Conservation (phyloP, 768 basidiomycete species). For the Hericium erinaceus region DNA sequence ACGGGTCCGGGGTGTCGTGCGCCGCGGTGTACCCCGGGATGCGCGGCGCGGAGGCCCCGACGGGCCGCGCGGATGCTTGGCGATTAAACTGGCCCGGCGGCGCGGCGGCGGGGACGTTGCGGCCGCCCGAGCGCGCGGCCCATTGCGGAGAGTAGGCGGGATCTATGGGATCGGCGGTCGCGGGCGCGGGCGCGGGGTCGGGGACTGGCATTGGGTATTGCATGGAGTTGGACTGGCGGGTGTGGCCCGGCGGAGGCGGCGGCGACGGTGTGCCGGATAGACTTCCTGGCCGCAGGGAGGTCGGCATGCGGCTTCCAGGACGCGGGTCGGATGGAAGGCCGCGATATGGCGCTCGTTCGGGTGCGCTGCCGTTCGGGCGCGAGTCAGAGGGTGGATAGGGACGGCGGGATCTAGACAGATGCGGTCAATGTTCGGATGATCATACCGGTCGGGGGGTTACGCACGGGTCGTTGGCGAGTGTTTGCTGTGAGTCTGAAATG, state of each 20-base stretch:
- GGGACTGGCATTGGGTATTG: slow-evolving; percentile 10
- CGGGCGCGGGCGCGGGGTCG: slow-evolving; percentile 3
- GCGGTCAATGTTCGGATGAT: neutral
- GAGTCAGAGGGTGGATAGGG: slow-evolving; percentile 2
- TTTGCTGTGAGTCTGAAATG: slow-evolving; percentile 1
- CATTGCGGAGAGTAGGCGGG: slow-evolving; percentile 4
- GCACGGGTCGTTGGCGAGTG: slow-evolving; percentile 6
- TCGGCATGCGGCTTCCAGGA: neutral
- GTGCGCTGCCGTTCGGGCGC: neutral
- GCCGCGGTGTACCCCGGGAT: slow-evolving; percentile 16
- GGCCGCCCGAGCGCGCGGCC: slow-evolving; percentile 1
- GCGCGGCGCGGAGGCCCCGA: slow-evolving; percentile 20
- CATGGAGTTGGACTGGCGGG: slow-evolving; percentile 4
- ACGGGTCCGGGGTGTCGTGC: slow-evolving; percentile 6
- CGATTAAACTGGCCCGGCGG: slow-evolving; percentile 3
- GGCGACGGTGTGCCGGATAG: neutral
- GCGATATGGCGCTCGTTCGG: slow-evolving; percentile 3
- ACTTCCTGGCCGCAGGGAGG: slow-evolving; percentile 8
- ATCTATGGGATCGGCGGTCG: neutral
- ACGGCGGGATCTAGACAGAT: slow-evolving; percentile 1
- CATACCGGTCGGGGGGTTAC: neutral
- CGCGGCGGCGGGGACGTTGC: slow-evolving; percentile 2
- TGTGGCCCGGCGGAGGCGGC: slow-evolving; percentile 6
- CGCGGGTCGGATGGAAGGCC: slow-evolving; percentile 13
- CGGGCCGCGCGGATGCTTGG: slow-evolving; percentile 17